phyloP scores from a whole-genome alignment of 768 basidiomycete genomes.

The Termitomyces sp. region DNA sequence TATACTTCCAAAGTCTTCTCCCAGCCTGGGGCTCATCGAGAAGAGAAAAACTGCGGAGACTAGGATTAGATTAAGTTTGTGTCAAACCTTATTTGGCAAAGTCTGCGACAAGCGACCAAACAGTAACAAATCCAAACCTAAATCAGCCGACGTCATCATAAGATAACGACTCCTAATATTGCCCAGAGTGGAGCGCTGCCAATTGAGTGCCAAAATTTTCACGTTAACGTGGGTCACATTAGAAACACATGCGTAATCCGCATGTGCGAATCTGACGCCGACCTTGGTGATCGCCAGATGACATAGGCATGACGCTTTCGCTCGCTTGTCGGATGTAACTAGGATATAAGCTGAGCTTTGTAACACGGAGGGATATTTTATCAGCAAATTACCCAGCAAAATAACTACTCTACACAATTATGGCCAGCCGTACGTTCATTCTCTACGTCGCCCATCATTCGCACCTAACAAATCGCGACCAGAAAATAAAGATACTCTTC shows the following conservation, averaged over 20 bases:
- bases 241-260: background rate
- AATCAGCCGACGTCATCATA: background rate
- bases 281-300: background rate
- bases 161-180: background rate
- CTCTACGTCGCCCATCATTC: rapidly evolving
- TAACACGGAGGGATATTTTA: too few relatives aligned
- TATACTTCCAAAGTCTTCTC: too few relatives aligned
- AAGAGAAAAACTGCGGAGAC: background rate
- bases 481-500: background rate
- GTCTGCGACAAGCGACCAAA: too few relatives aligned
- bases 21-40: too few relatives aligned
- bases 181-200: background rate
- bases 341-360: background rate
- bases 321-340: background rate
- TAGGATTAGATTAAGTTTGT: background rate
- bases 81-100: background rate
- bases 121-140: too few relatives aligned
- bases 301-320: background rate
- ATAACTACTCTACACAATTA: background rate
- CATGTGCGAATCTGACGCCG: too few relatives aligned
- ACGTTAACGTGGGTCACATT: background rate
- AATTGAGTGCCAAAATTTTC: too few relatives aligned
- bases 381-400: too few relatives aligned
- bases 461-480: background rate
- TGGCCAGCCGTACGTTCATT: background rate